Base-by-base conservation (phyloP, 1,284 basidiomycete genomes). In the Thelephora terrestris region DNA sequence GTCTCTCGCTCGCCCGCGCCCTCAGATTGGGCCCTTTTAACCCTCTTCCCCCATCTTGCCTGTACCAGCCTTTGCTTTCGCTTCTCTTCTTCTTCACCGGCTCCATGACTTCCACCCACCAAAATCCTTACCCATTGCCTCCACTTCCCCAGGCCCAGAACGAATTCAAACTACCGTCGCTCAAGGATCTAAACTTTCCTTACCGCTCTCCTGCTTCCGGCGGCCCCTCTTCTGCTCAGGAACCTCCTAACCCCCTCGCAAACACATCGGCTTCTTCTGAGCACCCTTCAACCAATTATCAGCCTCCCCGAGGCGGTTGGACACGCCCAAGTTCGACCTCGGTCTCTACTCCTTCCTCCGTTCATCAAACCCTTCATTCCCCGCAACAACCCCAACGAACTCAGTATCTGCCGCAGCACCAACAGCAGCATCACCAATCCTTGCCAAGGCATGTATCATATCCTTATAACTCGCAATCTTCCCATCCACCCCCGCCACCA, bases 171-270 rank as follows among this genome's bases (percentile, higher is more conserved):
- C 70, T 84, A 5, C 81, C 81, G 0, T 81, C 80, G 16, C 71
- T 84, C 58, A 81, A 75, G 64, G 78, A 80, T 58, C 69, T 84
- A 56, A 79, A 81, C 60, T 81, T 84, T 53, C 58, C 55, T 40
- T 73, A 70, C 38, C 39, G 39, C 21, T 51, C 63, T 62, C 18
- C 59, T 64, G 6, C 66, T 60, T 2, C 63, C 62, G 23, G 46
- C 36, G 58, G 57, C 23, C 47, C 55, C n/a, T 37, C 47, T 9
- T 50, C 58, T 9, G 50, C 55, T 23, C 55, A 56, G 29, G 38
- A 47, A 36, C 47, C 49, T 1, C 47, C 49, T 46, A 43, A 17
- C 43, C 49, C 27, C 52, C 43, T 39, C 44, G 50, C 20, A 51
- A 51, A 25, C 47, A 48, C 40, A 45, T 20, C 37, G 50, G 48